A percentile compares a stretch with the other conserved stretches of the same genome.
Conservation (phyloP, 495 filamentous ascomycete species). For the Pseudoneurospora amorphoporcata region DNA sequence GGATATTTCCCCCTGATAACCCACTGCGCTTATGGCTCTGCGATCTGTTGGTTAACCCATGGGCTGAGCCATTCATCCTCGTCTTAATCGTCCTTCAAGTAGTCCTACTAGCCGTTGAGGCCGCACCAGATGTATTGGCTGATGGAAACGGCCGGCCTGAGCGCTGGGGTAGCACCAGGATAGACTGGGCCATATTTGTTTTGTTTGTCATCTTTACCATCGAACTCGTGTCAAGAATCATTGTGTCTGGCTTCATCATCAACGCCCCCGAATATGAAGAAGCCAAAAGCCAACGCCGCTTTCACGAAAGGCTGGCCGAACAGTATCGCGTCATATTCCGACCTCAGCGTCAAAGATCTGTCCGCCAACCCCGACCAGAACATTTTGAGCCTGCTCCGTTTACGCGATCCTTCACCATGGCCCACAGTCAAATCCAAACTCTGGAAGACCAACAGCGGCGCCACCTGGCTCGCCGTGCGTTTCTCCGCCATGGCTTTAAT, state of each 20-base stretch:
- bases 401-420: conserved; percentile 70
- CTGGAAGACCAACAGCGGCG: conserved; percentile 72
- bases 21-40: conserved; percentile 64
- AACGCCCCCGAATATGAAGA: conserved; percentile 83
- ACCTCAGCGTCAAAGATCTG: conserved; percentile 61
- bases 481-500: conserved; percentile 91
- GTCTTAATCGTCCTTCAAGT: conserved; percentile 83
- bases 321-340: conserved; percentile 70
- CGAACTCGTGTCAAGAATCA: conserved; percentile 67
- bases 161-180: conserved; percentile 54
- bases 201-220: conserved; percentile 89
- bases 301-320: conserved; percentile 61
- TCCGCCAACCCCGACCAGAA: conserved; percentile 30
- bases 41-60: conserved; percentile 78
- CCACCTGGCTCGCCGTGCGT: conserved; percentile 81
- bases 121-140: conserved; percentile 54
- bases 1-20: conserved; percentile 71
- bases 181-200: conserved; percentile 70
- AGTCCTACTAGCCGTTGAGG: conserved; percentile 73
- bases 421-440: conserved; percentile 38
- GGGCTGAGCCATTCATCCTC: conserved; percentile 79
- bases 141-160: conserved; percentile 35
- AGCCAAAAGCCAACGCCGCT: conserved; percentile 57
- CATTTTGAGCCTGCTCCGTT: conserved; percentile 56
- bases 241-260: conserved; percentile 86